A percentile compares a stretch with the other conserved stretches of the same genome.
Evolutionary conservation across 176 grass and related monocot genomes (phyloP).

Genomic region (Musa acuminata): DNA sequence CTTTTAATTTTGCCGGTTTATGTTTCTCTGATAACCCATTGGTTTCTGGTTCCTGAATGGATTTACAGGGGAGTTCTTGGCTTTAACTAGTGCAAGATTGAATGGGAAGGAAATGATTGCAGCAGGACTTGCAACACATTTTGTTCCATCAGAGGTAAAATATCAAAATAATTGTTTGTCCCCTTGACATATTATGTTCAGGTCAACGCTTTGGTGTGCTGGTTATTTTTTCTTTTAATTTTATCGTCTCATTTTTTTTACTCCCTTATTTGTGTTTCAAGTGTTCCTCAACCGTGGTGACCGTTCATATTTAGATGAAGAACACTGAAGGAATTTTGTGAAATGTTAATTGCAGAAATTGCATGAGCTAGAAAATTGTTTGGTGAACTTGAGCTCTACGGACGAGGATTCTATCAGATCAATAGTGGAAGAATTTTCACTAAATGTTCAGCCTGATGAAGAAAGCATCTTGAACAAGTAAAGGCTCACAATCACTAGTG

Average conservation of each 20-base stretch:
- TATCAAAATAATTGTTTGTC: constrained; percentile 5
- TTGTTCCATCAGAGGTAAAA: constrained; percentile 69
- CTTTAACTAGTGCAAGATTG: constrained; percentile 71
- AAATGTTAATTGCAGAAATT: constrained; percentile 41
- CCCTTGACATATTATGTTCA: not conserved
- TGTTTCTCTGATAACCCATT: not conserved
- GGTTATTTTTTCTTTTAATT: not conserved
- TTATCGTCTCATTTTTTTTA: not conserved
- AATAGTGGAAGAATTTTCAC: constrained; percentile 70
- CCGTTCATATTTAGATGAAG: not conserved
- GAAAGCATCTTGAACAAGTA: constrained; percentile 81
- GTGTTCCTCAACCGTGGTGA: not conserved
- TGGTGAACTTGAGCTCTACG: constrained; percentile 46
- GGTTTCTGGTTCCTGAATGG: not conserved
- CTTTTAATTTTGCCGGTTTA: not conserved
- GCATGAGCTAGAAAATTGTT: constrained; percentile 56
- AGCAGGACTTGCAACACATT: constrained; percentile 80
- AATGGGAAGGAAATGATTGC: constrained; percentile 84
- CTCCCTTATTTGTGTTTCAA: not conserved
- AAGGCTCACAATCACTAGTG: constrained; percentile 9
- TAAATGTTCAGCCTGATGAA: constrained; percentile 52
- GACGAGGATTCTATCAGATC: constrained; percentile 43
- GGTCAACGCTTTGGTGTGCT: not conserved
- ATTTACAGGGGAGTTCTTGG: constrained; percentile 75
- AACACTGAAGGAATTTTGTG: not conserved